Base-by-base conservation (phyloP, 805 yeast genomes). In the Wickerhamomyces mucosus region DNA sequence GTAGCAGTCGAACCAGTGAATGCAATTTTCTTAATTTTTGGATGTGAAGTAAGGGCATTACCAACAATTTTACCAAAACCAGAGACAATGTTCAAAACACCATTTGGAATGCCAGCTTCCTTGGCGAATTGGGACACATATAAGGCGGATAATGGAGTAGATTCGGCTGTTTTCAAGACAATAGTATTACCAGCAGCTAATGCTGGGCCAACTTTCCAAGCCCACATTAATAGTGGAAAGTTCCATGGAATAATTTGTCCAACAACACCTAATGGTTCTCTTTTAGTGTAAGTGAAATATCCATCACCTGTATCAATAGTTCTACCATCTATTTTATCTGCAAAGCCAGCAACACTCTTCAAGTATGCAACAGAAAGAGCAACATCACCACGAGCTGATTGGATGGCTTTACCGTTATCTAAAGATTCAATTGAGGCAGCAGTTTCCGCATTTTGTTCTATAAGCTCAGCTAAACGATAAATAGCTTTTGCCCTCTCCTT, bases 211-310 rank as follows among this genome's bases (percentile, higher is more conserved):
- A 88, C 65, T 61, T 88, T 88, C 96, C 96, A 88, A 18, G 94
- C 67, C 66, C 85, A 80, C 92, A 88, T 86, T 56, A 84, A 69
- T 46, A 88, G 61, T 41, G 96, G 96, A 75, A 85, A 88, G 65
- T 88, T 88, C 96, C 96, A 88, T 46, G 96, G 96, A 45, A 88
- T 86, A 53, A 88, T 82, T 59, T 84, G 94, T 37, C 95, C 96
- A 57, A 94, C 84, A 28, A 88, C 96, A 55, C 96, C 96, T 49
- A 83, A 65, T 37, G 96, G 95, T 61, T 86, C 95, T 59, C 80
- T 79, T 57, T 76, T 74, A 42, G 89, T 78, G 62, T 78, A 84
- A 40, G 73, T 72, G 56, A 86, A 75, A 58, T 82, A 83, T 30
- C 74, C 62, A 36, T 60, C 56, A 40, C 88, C 89, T 30, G 94